Evolutionary conservation across 345 rosid genomes (phyloP), one percentile per base, ranked within the genome.

Genomic region (Kernera saxatilis): DNA sequence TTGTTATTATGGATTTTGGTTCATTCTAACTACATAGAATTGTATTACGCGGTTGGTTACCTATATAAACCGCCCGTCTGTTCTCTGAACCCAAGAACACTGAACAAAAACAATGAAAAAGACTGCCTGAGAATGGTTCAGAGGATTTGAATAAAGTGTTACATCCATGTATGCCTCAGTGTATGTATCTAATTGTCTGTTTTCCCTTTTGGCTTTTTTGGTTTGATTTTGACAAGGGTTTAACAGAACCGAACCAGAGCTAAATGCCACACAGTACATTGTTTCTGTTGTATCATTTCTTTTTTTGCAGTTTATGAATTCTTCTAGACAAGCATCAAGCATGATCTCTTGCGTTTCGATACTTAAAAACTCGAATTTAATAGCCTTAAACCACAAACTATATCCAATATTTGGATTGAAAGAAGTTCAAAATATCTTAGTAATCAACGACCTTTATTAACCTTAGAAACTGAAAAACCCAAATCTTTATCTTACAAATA

Each of bases 1-100:
- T 39, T 57, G 10, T 19, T 68, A 26, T 12, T 37, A 54, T 62
- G 70, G 59, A 69, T 53, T 54, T 69, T 69, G 74, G 69, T 60
- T 49, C 67, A 67, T 74, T 60, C 73, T 75, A 75, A 61, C 62
- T 26, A 12, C 57, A 59, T 66, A 75, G 64, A 67, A 50, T 67
- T 74, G 78, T 67, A 74, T 67, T 60, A 67, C 69, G 26, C 41
- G 73, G 73, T 74, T 58, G 55, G 73, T 59, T 43, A 23, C 55
- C 10, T 48, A n/a, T 74, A 67, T 59, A 7, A 74, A 74, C 68
- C 53, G 3, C 67, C 67, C 36, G 65, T 66, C 48, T 74, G 48
- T 50, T 74, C 62, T 67, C 55, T 50, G 73, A 57, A 32, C 73
- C 52, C 45, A 66, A 50, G 32, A 58, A 40, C 46, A 57, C 45